These are phyloP conservation scores for Lonicera japonica DNA, from an alignment of 129 eudicot genomes.

Conservation along the genomic window DNA sequence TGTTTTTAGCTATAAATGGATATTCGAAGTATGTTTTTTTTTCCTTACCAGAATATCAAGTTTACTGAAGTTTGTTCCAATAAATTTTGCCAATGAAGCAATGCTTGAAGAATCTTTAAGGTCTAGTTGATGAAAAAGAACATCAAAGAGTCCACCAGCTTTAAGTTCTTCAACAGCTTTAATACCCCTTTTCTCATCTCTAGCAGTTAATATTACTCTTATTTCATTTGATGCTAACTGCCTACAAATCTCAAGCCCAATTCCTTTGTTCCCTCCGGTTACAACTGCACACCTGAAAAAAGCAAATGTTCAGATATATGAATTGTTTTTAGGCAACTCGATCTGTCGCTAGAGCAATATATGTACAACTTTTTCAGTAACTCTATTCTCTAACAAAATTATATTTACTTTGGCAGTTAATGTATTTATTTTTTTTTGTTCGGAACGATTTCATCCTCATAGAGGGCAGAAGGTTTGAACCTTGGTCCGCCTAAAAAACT, in stretches of 20 bases:
- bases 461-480: too few species aligned
- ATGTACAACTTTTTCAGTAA: too few species aligned
- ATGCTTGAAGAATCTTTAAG: slow-evolving; percentile 22
- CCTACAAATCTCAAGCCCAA: slow-evolving; percentile 28
- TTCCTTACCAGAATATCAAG: slow-evolving; percentile 19
- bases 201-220: slow-evolving; percentile 20
- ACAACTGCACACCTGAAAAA: slow-evolving; percentile 16
- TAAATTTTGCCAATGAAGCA: slow-evolving; percentile 18
- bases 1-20: neutral
- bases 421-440: too few species aligned
- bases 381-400: slow-evolving; percentile 22
- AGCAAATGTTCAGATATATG: too few species aligned
- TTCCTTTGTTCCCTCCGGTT: slow-evolving; percentile 26
- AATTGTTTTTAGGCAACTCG: too few species aligned
- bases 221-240: slow-evolving; percentile 20
- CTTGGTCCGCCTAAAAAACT: too few species aligned
- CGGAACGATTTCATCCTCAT: too few species aligned
- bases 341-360: too few species aligned
- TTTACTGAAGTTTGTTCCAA: slow-evolving; percentile 18
- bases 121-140: slow-evolving; percentile 27
- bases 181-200: slow-evolving; percentile 16
- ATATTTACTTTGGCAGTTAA: too few species aligned
- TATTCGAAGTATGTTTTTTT: neutral
- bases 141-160: slow-evolving; percentile 5
- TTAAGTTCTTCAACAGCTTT: slow-evolving; percentile 22